These are phyloP conservation scores for Xeromyces bisporus DNA, from an alignment of 495 filamentous ascomycete species.

Conservation along the genomic window DNA sequence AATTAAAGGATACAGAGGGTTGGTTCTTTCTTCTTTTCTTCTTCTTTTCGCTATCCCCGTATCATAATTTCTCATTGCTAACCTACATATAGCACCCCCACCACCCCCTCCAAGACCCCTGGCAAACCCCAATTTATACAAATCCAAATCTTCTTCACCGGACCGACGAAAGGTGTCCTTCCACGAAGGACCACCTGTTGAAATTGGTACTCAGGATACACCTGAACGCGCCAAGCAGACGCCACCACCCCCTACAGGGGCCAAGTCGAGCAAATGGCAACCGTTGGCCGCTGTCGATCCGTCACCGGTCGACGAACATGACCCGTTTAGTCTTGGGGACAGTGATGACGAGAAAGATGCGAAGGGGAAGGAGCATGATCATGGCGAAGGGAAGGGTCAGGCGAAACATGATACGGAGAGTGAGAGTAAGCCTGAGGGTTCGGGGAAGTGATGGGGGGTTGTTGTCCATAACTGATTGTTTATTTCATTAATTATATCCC, in stretches of 20 bases:
- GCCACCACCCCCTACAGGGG: slow-evolving; percentile 22
- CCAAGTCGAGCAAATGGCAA: slow-evolving; percentile 89
- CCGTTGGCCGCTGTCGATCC: slow-evolving; percentile 78
- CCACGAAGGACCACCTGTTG: slow-evolving; percentile 53
- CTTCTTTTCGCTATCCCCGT: slow-evolving; percentile 5
- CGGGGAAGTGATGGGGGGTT: neutral
- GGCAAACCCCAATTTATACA: slow-evolving; percentile 67
- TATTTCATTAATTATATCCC: too few relatives aligned
- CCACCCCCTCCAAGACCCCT: slow-evolving; percentile 43
- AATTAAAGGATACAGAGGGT: slow-evolving; percentile 66
- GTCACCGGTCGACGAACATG: slow-evolving; percentile 72
- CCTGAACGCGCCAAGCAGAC: slow-evolving; percentile 33
- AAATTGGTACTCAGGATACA: slow-evolving; percentile 60
- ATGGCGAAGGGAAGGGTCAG: slow-evolving; percentile 50
- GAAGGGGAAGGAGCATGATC: slow-evolving; percentile 44
- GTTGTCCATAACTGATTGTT: too few relatives aligned
- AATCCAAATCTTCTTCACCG: slow-evolving; percentile 41
- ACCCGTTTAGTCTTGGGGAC: slow-evolving; percentile 91
- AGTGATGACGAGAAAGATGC: slow-evolving; percentile 86
- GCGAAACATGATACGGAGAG: slow-evolving; percentile 56
- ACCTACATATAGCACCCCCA: slow-evolving; percentile 37
- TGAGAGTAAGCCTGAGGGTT: slow-evolving; percentile 23
- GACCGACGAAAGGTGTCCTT: slow-evolving; percentile 65
- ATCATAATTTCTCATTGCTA: too few relatives aligned
- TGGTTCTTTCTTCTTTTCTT: slow-evolving; percentile 3